Evolutionary conservation across 306 rosid species (phyloP), one percentile per base, ranked within the genome.

Genomic region (Quercus mongolica): DNA sequence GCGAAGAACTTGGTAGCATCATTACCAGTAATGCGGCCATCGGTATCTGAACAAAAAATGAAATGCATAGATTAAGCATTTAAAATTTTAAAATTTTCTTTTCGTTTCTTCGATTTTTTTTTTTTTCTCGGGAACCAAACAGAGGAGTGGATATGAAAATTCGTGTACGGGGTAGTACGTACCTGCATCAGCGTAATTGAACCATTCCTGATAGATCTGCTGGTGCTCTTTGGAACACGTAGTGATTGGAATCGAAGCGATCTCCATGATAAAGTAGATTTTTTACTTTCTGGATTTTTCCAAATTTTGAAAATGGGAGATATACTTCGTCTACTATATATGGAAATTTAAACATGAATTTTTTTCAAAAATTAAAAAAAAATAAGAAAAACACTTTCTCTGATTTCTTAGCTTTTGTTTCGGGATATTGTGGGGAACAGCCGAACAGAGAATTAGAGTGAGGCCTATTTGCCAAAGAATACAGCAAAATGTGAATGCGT

Each of bases 1-100:
- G 91, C 71, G 57, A 95, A 95, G 85, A 95, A 87, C 81, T 82
- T 89, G 1, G 87, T 87, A 26, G 98, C 97, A 83, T 95, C 99
- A 21, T 28, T 88, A n/a, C 98, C 98, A 1, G 93, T 89, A 78
- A 95, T 81, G 54, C 99, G 99, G 64, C 98, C 98, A 87, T 95
- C 99, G 15, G 81, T 83, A 83, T 95, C 99, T 93, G 88, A 26
- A 75, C 21, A 77, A 76, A 28, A 71, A 80, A 72, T 21, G 69
- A 76, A 77, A 75, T 4, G 5, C n/a, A 28, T 23, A 19, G 49
- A 55, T 52, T 23, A 6, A 14, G 26, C 58, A 72, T 15, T 14
- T 13, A 63, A 6, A 62, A 5, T 4, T 2, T 31, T 1, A 5
- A 31, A 71, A 4, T 21, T 19, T 12, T n/a, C 10, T n/a, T 10